phyloP scores from a whole-genome alignment of 768 basidiomycete genomes.

The Mycena floridula region DNA sequence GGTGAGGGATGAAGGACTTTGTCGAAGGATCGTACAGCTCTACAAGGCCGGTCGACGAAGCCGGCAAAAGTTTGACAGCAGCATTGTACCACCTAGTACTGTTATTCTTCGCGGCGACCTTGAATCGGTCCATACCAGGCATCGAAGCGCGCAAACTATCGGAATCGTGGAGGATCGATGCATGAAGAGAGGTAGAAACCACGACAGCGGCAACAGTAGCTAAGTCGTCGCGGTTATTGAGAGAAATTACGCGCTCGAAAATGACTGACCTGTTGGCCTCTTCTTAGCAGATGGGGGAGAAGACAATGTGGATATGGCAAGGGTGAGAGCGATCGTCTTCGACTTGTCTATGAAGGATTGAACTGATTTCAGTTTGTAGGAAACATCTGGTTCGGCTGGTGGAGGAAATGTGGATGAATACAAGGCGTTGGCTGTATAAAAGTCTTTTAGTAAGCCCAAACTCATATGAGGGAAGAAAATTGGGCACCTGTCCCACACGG shows the following conservation, averaged over 20 bases:
- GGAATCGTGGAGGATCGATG: constrained; percentile 77
- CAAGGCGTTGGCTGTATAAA: constrained; percentile 92
- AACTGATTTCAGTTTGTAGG: constrained; percentile 51
- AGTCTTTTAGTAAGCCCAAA: constrained; percentile 62
- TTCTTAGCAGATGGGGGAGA: constrained; percentile 20
- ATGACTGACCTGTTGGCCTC: constrained; percentile 15
- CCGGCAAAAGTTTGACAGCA: constrained; percentile 49
- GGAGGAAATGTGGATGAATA: constrained; percentile 74
- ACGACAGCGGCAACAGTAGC: constrained; percentile 68
- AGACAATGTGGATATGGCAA: constrained; percentile 47
- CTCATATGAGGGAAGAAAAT: no score
- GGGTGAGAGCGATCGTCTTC: constrained; percentile 35
- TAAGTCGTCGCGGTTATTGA: neutral
- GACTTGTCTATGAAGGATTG: constrained; percentile 39
- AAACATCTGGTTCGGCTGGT: constrained; percentile 12
- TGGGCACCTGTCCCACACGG: no score
- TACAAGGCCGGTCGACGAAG: constrained; percentile 31
- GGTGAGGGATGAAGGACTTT: constrained; percentile 39
- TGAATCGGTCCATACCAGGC: constrained; percentile 83
- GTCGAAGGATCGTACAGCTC: constrained; percentile 55
- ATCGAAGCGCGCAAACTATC: constrained; percentile 62
- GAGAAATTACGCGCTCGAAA: neutral
- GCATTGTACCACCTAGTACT: constrained; percentile 66
- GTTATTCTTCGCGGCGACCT: constrained; percentile 77
- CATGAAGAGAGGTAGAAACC: constrained; percentile 80